These are phyloP conservation scores for Corchorus olitorius DNA, from an alignment of 345 rosid species.

Conservation along the genomic window DNA sequence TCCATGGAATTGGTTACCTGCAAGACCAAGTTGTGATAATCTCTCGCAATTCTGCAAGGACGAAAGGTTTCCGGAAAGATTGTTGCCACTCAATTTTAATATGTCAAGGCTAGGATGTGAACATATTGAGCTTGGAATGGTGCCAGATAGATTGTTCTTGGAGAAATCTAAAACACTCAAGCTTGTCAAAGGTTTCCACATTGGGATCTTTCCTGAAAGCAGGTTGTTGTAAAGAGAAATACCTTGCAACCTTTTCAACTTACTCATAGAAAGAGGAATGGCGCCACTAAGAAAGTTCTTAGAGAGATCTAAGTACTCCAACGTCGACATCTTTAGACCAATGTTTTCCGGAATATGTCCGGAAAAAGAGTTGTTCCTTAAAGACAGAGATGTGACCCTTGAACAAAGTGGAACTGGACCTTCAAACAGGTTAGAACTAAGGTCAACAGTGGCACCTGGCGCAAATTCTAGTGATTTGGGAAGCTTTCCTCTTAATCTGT, in stretches of 20 bases:
- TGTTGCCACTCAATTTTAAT: slow-evolving; percentile 22
- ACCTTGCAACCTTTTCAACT: background rate
- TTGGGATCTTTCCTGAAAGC: slow-evolving; percentile 26
- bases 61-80: slow-evolving; percentile 19
- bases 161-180: slow-evolving; percentile 27
- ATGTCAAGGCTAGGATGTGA: slow-evolving; percentile 9
- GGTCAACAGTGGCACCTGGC: background rate
- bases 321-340: background rate
- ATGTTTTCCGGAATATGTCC: slow-evolving; percentile 19
- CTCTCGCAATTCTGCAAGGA: background rate
- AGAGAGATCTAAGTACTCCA: slow-evolving; percentile 21
- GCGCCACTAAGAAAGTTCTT: slow-evolving; percentile 3
- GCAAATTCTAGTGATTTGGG: slow-evolving; percentile 8
- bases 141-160: slow-evolving; percentile 28
- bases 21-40: slow-evolving; percentile 26
- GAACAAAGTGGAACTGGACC: slow-evolving; percentile 26
- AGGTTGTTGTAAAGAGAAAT: slow-evolving; percentile 31
- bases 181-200: background rate
- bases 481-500: slow-evolving; percentile 17
- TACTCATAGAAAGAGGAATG: slow-evolving; percentile 19
- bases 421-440: slow-evolving; percentile 21
- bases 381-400: slow-evolving; percentile 8
- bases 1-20: slow-evolving; percentile 33
- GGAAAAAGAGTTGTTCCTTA: slow-evolving; percentile 19
- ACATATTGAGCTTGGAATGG: slow-evolving; percentile 23